Evolutionary conservation across 2,329 filamentous ascomycete genomes (phyloP).

Genomic region (Ceratocystiopsis brevicomis): DNA sequence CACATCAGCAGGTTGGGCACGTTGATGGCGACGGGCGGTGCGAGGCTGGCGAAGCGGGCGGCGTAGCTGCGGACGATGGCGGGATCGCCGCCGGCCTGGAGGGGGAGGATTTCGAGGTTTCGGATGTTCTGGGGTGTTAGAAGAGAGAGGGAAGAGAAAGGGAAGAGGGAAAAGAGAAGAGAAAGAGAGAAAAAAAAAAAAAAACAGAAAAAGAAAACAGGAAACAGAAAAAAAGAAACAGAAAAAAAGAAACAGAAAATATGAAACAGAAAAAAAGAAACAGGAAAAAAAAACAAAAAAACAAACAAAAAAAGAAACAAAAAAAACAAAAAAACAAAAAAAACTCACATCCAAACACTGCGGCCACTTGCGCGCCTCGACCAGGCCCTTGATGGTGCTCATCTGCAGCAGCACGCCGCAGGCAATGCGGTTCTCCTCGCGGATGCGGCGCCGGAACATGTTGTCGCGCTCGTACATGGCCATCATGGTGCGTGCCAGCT

Average conservation of each 20-base stretch:
- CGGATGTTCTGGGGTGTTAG: conserved; percentile 39
- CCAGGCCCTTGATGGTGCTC: conserved; percentile 39
- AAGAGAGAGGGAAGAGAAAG: background rate
- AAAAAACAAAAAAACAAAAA: background rate
- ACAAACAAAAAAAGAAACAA: no score
- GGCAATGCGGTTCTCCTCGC: conserved; percentile 35
- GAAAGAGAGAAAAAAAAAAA: background rate
- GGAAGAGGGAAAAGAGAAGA: background rate
- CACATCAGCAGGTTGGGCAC: conserved; percentile 85
- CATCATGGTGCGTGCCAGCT: conserved; percentile 43
- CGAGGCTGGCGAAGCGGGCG: conserved; percentile 59
- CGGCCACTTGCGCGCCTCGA: conserved; percentile 36
- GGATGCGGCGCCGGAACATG: conserved; percentile 40
- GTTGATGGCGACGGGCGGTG: conserved; percentile 69
- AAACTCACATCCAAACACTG: conserved; percentile 38
- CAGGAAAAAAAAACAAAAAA: no score
- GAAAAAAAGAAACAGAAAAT: no score
- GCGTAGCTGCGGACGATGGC: conserved; percentile 62
- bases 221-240: no score
- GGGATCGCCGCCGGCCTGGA: conserved; percentile 56
- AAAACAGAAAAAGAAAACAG: no score
- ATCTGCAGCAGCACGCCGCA: conserved; percentile 39
- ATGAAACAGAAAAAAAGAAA: background rate
- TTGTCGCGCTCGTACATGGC: conserved; percentile 40
- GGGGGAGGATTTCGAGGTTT: conserved; percentile 58